Conservation (phyloP, 129 eudicot species). For the Pittosporum tobira region DNA sequence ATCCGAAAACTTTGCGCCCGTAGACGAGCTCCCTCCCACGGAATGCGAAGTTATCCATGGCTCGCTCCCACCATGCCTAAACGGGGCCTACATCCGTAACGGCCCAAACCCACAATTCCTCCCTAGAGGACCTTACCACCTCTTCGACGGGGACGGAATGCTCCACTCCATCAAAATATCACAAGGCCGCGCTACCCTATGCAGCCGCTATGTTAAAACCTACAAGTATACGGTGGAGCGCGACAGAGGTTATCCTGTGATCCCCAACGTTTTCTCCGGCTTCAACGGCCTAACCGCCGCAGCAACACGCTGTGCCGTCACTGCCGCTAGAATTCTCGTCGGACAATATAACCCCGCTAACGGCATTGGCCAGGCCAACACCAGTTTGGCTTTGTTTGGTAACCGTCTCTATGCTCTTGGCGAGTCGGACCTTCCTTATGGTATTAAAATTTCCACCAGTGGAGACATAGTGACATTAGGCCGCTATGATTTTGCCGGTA, state of each 20-base stretch:
- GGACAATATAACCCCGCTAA: conserved; percentile 36
- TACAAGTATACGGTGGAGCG: conserved; percentile 25
- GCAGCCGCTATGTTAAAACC: conserved; percentile 38
- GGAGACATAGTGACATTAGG: conserved; percentile 38
- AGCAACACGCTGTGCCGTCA: conserved; percentile 33
- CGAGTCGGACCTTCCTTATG: conserved; percentile 53
- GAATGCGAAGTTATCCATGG: conserved; percentile 32
- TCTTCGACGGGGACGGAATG: conserved; percentile 49
- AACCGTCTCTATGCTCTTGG: conserved; percentile 33
- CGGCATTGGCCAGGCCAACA: conserved; percentile 47
- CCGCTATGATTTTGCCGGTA: conserved; percentile 35
- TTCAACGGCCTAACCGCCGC: conserved; percentile 48
- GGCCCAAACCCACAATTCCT: conserved; percentile 46
- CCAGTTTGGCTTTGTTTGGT: conserved; percentile 39
- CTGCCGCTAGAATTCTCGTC: conserved; percentile 26
- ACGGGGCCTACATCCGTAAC: conserved; percentile 44
- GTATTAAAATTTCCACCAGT: conserved; percentile 9
- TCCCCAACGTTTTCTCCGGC: conserved; percentile 26
- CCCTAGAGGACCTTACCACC: conserved; percentile 43
- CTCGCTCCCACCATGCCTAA: conserved; percentile 33
- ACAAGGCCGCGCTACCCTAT: conserved; percentile 25
- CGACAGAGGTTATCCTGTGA: conserved; percentile 8
- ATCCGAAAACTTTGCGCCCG: conserved; percentile 52
- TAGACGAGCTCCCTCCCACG: conserved; percentile 50
- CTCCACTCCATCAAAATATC: conserved; percentile 28